Percentiles rank a stretch among this genome's conserved stretches.
These are phyloP conservation scores for Acanthamoeba quina DNA, from an alignment of 208 protist species.

Conservation along the genomic window DNA sequence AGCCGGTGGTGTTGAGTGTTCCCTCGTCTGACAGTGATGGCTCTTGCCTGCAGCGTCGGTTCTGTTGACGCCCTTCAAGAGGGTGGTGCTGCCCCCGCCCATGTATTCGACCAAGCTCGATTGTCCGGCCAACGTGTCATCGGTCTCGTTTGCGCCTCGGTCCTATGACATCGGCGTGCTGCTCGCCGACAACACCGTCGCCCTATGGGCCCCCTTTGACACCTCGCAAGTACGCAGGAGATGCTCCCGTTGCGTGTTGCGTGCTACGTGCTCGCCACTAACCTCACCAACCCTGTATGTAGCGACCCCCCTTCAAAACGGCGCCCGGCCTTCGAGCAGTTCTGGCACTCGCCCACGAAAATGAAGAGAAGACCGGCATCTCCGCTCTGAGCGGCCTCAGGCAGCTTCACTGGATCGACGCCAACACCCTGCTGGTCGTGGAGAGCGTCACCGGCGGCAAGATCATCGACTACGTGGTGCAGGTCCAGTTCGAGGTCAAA, in stretches of 20 bases:
- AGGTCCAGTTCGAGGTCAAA: conserved; percentile 19
- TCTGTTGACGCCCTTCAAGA: conserved; percentile 81
- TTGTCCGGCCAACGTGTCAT: conserved; percentile 41
- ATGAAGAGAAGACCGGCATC: conserved; percentile 44
- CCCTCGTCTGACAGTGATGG: no score
- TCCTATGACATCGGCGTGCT: conserved; percentile 57
- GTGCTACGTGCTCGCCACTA: neutral
- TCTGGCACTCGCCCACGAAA: neutral
- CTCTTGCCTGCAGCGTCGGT: neutral
- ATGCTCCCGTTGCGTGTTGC: neutral
- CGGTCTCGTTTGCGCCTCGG: conserved; percentile 18
- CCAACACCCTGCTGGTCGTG: conserved; percentile 26
- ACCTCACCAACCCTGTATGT: neutral
- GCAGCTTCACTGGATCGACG: conserved; percentile 41
- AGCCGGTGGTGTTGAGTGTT: neutral
- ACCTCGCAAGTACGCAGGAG: neutral
- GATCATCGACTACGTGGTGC: conserved; percentile 43
- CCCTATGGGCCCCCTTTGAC: conserved; percentile 53
- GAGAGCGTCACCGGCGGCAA: conserved; percentile 42
- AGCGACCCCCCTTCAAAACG: conserved; percentile 39
- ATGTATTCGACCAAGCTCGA: conserved; percentile 76
- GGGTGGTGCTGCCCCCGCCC: conserved; percentile 84
- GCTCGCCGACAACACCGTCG: conserved; percentile 51
- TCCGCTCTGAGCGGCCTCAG: neutral
- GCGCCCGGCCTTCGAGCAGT: neutral